A percentile compares a stretch with the other conserved stretches of the same genome.
These are phyloP conservation scores for Sclerotinia spermophila DNA, from an alignment of 2,329 filamentous ascomycete genomes.

Conservation along the genomic window DNA sequence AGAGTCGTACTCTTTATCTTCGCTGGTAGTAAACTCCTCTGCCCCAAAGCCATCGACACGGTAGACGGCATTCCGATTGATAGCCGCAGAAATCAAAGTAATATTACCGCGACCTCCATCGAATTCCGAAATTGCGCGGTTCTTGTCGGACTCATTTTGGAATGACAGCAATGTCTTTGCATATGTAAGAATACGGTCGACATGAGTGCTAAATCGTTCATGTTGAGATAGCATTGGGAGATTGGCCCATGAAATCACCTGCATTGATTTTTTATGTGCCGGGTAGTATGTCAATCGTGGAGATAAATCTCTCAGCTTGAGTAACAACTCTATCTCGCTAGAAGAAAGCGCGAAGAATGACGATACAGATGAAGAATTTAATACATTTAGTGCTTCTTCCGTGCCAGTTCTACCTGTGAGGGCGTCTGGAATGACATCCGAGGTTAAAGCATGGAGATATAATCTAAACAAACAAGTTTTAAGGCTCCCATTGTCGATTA, in stretches of 20 bases:
- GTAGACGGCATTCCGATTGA: constrained; percentile 37
- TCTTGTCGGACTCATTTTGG: constrained; percentile 14
- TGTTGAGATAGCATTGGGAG: constrained; percentile 47
- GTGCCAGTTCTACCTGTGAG: constrained; percentile 23
- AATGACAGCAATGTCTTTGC: constrained; percentile 36
- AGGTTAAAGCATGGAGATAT: constrained; percentile 54
- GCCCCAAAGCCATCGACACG: constrained; percentile 40
- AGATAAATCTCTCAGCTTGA: constrained; percentile 41
- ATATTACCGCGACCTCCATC: background rate
- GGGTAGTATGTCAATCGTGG: constrained; percentile 48
- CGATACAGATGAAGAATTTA: constrained; percentile 46
- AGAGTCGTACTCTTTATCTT: constrained; percentile 38
- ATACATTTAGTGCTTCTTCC: constrained; percentile 43
- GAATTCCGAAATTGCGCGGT: background rate
- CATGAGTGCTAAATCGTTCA: constrained; percentile 40
- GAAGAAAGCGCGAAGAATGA: constrained; percentile 45
- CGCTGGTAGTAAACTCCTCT: constrained; percentile 35
- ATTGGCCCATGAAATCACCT: constrained; percentile 44
- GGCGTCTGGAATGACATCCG: constrained; percentile 41
- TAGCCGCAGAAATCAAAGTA: constrained; percentile 28
- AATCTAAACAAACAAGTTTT: constrained; percentile 50
- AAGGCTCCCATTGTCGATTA: constrained; percentile 49
- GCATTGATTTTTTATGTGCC: constrained; percentile 42
- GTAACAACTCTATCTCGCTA: constrained; percentile 39
- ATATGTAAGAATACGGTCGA: constrained; percentile 40